phyloP scores from a whole-genome alignment of 768 basidiomycete genomes.

The Russula emetica region DNA sequence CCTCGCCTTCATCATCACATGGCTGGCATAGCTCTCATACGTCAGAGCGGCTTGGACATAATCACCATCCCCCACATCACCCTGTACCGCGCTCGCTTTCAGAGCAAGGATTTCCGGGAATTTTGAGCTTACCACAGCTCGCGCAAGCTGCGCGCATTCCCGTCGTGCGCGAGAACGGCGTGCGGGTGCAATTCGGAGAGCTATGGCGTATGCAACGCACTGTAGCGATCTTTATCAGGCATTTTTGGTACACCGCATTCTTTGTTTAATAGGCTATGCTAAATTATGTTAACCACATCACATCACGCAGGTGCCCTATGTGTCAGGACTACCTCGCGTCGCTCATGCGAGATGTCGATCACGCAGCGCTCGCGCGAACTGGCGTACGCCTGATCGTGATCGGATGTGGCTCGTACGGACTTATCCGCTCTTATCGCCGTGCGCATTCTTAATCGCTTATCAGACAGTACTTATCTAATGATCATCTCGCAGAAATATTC shows the following conservation, averaged over 20 bases:
- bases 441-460: slow-evolving; percentile 29
- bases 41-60: slow-evolving; percentile 1
- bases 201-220: slow-evolving; percentile 56
- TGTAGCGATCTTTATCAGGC: slow-evolving; percentile 80
- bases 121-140: slow-evolving; percentile 55
- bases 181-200: slow-evolving; percentile 62
- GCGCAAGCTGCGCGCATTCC: slow-evolving; percentile 55
- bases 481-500: slow-evolving; percentile 50
- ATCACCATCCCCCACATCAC: slow-evolving; percentile 24
- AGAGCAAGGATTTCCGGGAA: slow-evolving; percentile 42
- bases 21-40: slow-evolving; percentile 10
- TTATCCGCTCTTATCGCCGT: slow-evolving; percentile 73
- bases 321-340: slow-evolving; percentile 87
- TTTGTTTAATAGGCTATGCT: slow-evolving; percentile 1
- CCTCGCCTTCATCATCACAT: slow-evolving; percentile 18
- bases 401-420: slow-evolving; percentile 69
- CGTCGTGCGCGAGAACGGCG: slow-evolving; percentile 65
- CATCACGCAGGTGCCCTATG: slow-evolving; percentile 56
- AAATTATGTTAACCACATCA: slow-evolving; percentile 12
- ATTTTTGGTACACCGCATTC: slow-evolving; percentile 57
- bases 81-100: slow-evolving; percentile 20
- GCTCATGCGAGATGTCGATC: slow-evolving; percentile 47
- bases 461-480: neutral
- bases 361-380: slow-evolving; percentile 44
- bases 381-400: slow-evolving; percentile 66